phyloP scores from a whole-genome alignment of 1,284 basidiomycete species.

The Lignosus rhinocerotis region DNA sequence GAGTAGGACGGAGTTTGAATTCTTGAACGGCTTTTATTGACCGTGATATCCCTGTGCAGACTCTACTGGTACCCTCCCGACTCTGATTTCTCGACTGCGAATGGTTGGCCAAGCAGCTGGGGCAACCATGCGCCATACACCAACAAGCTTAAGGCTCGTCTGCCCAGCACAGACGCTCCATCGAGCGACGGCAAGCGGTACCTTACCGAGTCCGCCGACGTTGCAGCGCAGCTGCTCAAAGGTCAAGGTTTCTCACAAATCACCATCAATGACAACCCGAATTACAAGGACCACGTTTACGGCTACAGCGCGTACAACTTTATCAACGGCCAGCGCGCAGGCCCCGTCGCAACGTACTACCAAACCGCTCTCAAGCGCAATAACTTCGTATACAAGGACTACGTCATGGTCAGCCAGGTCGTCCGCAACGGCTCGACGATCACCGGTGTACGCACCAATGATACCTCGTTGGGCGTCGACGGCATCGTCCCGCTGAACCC shows the following conservation, averaged over 20 bases:
- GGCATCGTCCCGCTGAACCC: conserved; percentile 56
- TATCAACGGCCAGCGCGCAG: conserved; percentile 56
- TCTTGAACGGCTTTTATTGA: background rate
- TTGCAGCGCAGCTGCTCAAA: conserved; percentile 46
- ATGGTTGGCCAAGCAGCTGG: conserved; percentile 61
- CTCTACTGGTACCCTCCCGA: conserved; percentile 59
- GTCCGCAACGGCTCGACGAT: conserved; percentile 59
- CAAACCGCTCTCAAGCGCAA: conserved; percentile 52
- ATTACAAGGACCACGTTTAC: conserved; percentile 59
- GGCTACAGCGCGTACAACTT: conserved; percentile 64
- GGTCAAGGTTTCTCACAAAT: conserved; percentile 49
- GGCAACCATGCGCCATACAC: conserved; percentile 51
- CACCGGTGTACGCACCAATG: conserved; percentile 62
- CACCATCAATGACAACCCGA: conserved; percentile 56
- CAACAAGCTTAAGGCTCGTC: conserved; percentile 46
- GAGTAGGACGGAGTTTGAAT: conserved; percentile 29
- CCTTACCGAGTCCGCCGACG: conserved; percentile 48
- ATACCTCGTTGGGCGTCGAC: conserved; percentile 52
- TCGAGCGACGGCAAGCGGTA: conserved; percentile 65
- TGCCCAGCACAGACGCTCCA: conserved; percentile 59
- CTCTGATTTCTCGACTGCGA: conserved; percentile 49
- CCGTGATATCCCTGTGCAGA: conserved; percentile 30
- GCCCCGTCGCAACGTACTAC: conserved; percentile 61
- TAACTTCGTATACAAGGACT: conserved; percentile 54
- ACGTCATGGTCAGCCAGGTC: conserved; percentile 52